A percentile compares a stretch with the other conserved stretches of the same genome.
These are phyloP conservation scores for Aspergillus mulundensis DNA, from an alignment of 495 filamentous ascomycete species.

Conservation along the genomic window DNA sequence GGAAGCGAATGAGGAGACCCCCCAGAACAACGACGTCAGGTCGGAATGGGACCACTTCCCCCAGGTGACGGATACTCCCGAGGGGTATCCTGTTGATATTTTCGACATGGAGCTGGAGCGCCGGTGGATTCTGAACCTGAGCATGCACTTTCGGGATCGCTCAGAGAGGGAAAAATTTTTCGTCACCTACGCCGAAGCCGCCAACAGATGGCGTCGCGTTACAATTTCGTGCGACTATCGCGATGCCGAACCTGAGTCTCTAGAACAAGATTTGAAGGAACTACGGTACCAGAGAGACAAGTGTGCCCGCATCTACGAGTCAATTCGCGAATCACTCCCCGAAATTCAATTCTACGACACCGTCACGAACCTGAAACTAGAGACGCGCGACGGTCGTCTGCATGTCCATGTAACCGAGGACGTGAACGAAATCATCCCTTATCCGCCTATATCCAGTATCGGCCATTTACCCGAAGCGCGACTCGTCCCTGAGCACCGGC, in stretches of 20 bases:
- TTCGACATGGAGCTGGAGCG: constrained; percentile 79
- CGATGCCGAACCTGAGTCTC: constrained; percentile 69
- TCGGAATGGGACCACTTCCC: constrained; percentile 29
- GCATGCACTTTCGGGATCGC: constrained; percentile 96
- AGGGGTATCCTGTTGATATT: constrained; percentile 43
- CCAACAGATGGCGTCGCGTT: constrained; percentile 77
- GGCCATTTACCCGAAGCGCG: constrained; percentile 65
- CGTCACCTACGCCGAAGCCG: constrained; percentile 82
- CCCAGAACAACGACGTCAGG: constrained; percentile 15
- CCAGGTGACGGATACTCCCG: constrained; percentile 28
- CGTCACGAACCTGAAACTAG: constrained; percentile 92
- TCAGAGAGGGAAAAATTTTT: constrained; percentile 98
- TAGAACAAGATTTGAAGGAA: constrained; percentile 76
- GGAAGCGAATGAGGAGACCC: constrained; percentile 24
- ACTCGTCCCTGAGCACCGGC: constrained; percentile 63
- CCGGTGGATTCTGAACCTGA: constrained; percentile 94
- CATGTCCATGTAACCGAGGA: constrained; percentile 99
- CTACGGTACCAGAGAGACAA: constrained; percentile 89
- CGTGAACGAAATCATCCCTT: constrained; percentile 89
- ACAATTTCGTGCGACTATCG: constrained; percentile 96
- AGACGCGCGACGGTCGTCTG: constrained; percentile 82
- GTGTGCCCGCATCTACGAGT: constrained; percentile 90
- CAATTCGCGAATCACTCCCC: constrained; percentile 83
- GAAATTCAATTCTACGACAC: constrained; percentile 95
- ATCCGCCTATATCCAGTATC: constrained; percentile 71